Conservation (phyloP, 768 basidiomycete genomes). For the Tylopilus sp. region DNA sequence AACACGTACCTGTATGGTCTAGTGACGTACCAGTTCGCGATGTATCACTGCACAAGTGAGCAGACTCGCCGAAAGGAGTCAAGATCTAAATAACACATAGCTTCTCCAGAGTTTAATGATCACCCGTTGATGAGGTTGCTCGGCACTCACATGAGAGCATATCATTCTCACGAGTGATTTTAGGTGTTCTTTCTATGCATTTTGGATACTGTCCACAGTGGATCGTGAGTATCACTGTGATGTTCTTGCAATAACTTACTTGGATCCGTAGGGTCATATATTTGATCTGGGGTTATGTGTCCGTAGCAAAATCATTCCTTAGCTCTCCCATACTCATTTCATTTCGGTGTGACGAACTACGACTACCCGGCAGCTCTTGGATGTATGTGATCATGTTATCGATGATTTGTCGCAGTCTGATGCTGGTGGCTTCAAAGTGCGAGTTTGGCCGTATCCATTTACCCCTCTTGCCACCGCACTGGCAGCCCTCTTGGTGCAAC, state of each 20-base stretch:
- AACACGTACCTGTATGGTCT: slow-evolving; percentile 36
- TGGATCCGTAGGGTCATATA: slow-evolving; percentile 12
- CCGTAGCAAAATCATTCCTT: not conserved
- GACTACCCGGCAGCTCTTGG: slow-evolving; percentile 12
- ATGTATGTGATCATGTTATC: no score
- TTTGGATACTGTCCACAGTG: slow-evolving; percentile 19
- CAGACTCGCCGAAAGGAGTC: no score
- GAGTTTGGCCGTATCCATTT: slow-evolving; percentile 50
- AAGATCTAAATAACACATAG: no score
- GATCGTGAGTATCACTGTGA: slow-evolving; percentile 9
- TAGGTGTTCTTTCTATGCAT: slow-evolving; percentile 16
- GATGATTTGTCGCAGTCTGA: no score
- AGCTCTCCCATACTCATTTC: not conserved
- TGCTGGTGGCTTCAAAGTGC: slow-evolving; percentile 34
- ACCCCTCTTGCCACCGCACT: slow-evolving; percentile 46
- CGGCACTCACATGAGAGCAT: not conserved
- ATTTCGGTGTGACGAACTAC: slow-evolving; percentile 9
- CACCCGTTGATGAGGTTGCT: slow-evolving; percentile 5
- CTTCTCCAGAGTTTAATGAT: slow-evolving; percentile 15
- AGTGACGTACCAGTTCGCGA: slow-evolving; percentile 40
- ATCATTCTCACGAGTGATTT: not conserved
- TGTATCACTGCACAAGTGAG: slow-evolving; percentile 25
- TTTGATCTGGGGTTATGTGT: slow-evolving; percentile 18
- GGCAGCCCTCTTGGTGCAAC: slow-evolving; percentile 47
- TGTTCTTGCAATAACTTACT: not conserved